Evolutionary conservation across 208 protist genomes (phyloP).

Genomic region (Leishmania amazonensis): DNA sequence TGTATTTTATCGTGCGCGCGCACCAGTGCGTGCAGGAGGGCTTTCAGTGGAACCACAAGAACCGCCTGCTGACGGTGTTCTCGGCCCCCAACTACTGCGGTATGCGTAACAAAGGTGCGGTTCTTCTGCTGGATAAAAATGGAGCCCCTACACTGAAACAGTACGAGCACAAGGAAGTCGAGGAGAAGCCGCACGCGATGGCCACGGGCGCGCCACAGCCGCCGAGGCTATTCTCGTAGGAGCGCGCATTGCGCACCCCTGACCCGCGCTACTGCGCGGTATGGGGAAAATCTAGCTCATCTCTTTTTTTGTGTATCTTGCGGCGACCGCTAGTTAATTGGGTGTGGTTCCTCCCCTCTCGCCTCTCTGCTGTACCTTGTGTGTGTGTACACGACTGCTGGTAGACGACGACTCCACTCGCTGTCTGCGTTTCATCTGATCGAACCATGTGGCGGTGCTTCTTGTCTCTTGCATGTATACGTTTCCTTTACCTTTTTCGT

Average conservation of each 20-base stretch:
- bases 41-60: slow-evolving; percentile 98
- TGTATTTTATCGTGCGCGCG: slow-evolving; percentile 98
- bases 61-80: slow-evolving; percentile 99
- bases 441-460: not conserved
- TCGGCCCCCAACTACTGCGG: slow-evolving; percentile 99
- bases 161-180: slow-evolving; percentile 48
- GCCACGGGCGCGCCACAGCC: slow-evolving; percentile 17
- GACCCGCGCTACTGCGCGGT: not conserved
- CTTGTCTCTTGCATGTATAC: not conserved
- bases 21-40: slow-evolving; percentile 98
- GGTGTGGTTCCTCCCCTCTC: not conserved
- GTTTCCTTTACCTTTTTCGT: not conserved
- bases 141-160: slow-evolving; percentile 61
- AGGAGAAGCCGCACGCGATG: slow-evolving; percentile 12
- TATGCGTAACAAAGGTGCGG: slow-evolving; percentile 99
- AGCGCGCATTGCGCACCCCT: not conserved
- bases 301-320: not conserved
- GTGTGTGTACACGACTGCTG: not conserved
- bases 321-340: not conserved
- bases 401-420: not conserved
- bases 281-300: not conserved
- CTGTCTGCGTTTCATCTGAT: not conserved
- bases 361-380: not conserved
- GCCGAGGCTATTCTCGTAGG: slow-evolving; percentile 29
- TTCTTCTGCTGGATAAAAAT: slow-evolving; percentile 76